Base-by-base conservation (phyloP, 129 eudicot genomes). In the Lactuca sativa region DNA sequence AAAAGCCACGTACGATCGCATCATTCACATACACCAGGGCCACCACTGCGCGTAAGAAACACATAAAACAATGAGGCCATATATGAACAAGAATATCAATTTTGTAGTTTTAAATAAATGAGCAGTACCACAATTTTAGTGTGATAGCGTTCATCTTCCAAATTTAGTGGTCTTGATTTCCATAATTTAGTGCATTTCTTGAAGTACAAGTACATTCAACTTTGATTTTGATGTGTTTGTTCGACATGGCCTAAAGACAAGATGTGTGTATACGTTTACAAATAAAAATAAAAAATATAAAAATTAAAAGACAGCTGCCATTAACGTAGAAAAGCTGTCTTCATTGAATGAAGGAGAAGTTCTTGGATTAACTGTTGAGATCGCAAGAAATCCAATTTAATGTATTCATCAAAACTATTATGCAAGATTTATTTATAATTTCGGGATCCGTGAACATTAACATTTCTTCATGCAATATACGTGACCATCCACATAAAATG, bases 341-440 rank as follows among this genome's bases (percentile, higher is more conserved):
- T 68, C 75, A 76, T 76, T 75, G 63, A 76, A 76, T 76, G 80
- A 68, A 76, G 74, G 80, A 61, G 78, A 54, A 53, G 70, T 61
- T 60, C 80, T 49, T 67, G 75, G 69, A 61, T 68, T 60, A 40
- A 40, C 74, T 69, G 75, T 76, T 68, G 75, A 68, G 74, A 60
- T 68, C 12, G 65, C 75, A 76, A 60, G 75, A 76, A 68, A 76
- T 51, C 57, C 47, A 59, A 58, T 67, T 33, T 67, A 67, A 59
- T 18, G 69, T 59, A 37, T 30, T 32, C 31, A 66, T 53, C 18
- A 55, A 30, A 71, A 33, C 44, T 40, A 40, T 40, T 47, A 47
- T 47, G 52, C 41, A 16, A 0, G 7, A 37, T 54, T 31, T 40
- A 41, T 7, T 25, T 56, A 74, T 3, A 25, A 9, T 36, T 62